These are phyloP conservation scores for Xylaria hypoxylon DNA, from an alignment of 2,329 filamentous ascomycete species.

Conservation along the genomic window DNA sequence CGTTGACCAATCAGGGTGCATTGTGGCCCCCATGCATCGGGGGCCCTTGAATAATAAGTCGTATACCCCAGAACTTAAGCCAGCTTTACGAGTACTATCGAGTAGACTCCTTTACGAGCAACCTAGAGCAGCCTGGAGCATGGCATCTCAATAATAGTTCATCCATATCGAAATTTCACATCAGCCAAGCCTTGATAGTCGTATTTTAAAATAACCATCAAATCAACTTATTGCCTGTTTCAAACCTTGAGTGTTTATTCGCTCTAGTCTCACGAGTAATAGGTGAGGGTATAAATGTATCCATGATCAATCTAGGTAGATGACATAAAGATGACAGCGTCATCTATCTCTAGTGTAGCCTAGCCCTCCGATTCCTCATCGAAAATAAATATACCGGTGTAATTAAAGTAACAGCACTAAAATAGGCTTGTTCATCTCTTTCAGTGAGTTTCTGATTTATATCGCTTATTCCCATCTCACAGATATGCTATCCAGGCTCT, in stretches of 20 bases:
- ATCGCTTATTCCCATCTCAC: neutral
- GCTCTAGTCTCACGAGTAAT: neutral
- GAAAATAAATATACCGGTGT: neutral
- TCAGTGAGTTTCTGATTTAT: too few relatives aligned
- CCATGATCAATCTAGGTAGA: too few relatives aligned
- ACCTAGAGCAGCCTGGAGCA: neutral
- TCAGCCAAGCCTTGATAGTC: slow-evolving; percentile 1
- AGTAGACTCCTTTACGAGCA: too few relatives aligned
- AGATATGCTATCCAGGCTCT: neutral
- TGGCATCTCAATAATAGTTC: neutral
- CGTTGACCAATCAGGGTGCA: slow-evolving; percentile 9
- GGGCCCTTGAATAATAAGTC: neutral
- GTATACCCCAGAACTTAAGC: neutral
- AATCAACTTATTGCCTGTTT: neutral
- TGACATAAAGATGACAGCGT: too few relatives aligned
- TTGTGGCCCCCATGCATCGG: neutral
- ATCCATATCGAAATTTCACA: slow-evolving; percentile 3
- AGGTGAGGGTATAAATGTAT: neutral
- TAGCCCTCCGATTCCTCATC: neutral
- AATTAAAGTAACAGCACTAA: too few relatives aligned
- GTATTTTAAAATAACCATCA: slow-evolving; percentile 9
- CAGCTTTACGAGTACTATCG: slow-evolving; percentile 8
- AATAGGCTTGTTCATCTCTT: too few relatives aligned
- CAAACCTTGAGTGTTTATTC: neutral
- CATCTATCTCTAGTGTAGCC: too few relatives aligned